Conservation (phyloP, 176 grass and related monocot genomes). For the Avena atlantica region DNA sequence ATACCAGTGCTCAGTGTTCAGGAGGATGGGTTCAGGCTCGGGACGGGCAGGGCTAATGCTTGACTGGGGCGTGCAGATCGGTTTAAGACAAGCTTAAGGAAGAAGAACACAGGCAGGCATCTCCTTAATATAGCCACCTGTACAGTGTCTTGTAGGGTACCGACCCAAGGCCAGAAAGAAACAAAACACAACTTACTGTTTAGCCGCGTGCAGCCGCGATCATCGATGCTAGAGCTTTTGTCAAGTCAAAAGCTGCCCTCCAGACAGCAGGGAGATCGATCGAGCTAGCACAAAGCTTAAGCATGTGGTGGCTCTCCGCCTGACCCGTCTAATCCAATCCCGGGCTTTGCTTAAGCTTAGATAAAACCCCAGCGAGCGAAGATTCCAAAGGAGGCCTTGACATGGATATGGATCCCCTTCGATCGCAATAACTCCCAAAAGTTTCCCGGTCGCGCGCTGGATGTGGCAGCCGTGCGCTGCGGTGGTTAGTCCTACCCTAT, state of each 20-base stretch:
- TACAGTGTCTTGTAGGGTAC: neutral
- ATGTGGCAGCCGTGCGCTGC: neutral
- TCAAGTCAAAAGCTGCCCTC: neutral
- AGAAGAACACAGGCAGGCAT: neutral
- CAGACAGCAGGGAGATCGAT: neutral
- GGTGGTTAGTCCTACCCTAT: neutral
- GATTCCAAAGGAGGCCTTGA: neutral
- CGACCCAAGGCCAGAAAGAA: neutral
- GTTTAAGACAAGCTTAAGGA: neutral
- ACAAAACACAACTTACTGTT: neutral
- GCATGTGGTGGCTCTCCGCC: neutral
- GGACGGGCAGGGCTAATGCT: neutral
- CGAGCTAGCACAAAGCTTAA: neutral
- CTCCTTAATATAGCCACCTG: neutral
- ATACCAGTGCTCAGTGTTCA: neutral
- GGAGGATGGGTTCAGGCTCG: neutral
- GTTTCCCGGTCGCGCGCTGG: neutral
- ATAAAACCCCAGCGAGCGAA: neutral
- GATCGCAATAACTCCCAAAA: constrained; percentile 37
- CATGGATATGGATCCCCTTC: neutral
- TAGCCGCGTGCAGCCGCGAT: neutral
- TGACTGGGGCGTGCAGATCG: neutral
- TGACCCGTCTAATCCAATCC: neutral
- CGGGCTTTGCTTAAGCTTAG: neutral
- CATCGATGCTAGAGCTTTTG: neutral